phyloP scores from a whole-genome alignment of 805 yeast genomes.

The Komagataella kurtzmanii region DNA sequence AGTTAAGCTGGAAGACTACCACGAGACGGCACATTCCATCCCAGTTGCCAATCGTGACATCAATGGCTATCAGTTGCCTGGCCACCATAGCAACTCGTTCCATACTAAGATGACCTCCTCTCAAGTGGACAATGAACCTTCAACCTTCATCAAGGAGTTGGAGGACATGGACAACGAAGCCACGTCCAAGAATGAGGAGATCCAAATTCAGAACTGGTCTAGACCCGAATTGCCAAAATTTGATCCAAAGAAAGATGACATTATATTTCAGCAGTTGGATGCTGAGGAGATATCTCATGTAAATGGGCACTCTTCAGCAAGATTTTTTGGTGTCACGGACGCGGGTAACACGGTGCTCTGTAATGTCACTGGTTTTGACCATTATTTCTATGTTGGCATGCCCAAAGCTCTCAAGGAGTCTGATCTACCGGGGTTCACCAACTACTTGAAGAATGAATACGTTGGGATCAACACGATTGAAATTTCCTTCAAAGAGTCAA shows the following conservation, averaged over 20 bases:
- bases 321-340: constrained; percentile 87
- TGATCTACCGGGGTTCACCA: constrained; percentile 23
- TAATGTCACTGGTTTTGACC: constrained; percentile 78
- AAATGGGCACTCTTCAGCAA: constrained; percentile 47
- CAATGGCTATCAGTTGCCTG: constrained; percentile 17
- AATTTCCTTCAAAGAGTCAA: constrained; percentile 60
- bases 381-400: constrained; percentile 85
- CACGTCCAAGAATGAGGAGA: constrained; percentile 9
- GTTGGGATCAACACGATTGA: constrained; percentile 55
- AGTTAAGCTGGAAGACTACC: constrained; percentile 2
- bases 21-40: constrained; percentile 15
- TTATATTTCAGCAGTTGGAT: constrained; percentile 83
- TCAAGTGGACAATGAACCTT: constrained; percentile 22
- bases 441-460: constrained; percentile 26
- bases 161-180: constrained; percentile 25
- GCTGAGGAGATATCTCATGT: constrained; percentile 65
- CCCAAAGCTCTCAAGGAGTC: constrained; percentile 61
- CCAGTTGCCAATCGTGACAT: constrained; percentile 16
- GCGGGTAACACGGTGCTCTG: constrained; percentile 85
- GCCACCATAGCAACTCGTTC: constrained; percentile 11
- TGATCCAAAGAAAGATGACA: constrained; percentile 33
- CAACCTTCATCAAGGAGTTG: constrained; percentile 41
- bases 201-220: constrained; percentile 23
- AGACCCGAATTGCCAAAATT: constrained; percentile 48
- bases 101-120: constrained; percentile 14